Conservation (phyloP, 495 filamentous ascomycete genomes). For the Trichocladium antarcticum region DNA sequence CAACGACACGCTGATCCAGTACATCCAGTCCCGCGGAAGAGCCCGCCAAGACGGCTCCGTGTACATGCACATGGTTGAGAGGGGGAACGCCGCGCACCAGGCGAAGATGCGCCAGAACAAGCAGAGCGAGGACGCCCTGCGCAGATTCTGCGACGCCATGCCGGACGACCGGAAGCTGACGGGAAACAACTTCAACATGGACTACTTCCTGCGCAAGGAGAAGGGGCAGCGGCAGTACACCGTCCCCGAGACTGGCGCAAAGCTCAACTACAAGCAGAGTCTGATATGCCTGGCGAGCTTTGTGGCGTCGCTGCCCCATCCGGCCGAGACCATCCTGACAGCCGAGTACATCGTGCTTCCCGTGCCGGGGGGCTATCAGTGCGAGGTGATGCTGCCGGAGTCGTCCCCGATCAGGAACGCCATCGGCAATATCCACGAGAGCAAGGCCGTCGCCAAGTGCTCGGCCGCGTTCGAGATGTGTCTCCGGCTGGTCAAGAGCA, state of each 20-base stretch:
- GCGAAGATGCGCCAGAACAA: constrained; percentile 46
- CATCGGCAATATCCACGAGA: constrained; percentile 47
- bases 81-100: constrained; percentile 48
- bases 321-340: constrained; percentile 42
- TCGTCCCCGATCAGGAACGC: constrained; percentile 58
- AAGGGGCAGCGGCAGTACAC: constrained; percentile 46
- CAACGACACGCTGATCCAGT: constrained; percentile 86
- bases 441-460: constrained; percentile 73
- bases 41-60: constrained; percentile 65
- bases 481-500: constrained; percentile 51
- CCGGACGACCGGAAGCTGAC: constrained; percentile 64
- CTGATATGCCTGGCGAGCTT: constrained; percentile 51
- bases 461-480: constrained; percentile 86
- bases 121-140: constrained; percentile 46
- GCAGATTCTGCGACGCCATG: constrained; percentile 60
- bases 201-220: constrained; percentile 46
- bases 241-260: constrained; percentile 61
- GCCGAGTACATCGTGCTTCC: constrained; percentile 53
- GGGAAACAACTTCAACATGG: constrained; percentile 48
- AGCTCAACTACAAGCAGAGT: constrained; percentile 65
- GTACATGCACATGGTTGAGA: constrained; percentile 78
- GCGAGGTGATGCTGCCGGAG: constrained; percentile 73
- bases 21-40: constrained; percentile 89
- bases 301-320: constrained; percentile 47
- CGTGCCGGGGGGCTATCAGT: constrained; percentile 52